A percentile compares a stretch with the other conserved stretches of the same genome.
phyloP scores from a whole-genome alignment of 78 protist species.

The Chrysochromulina tobinii region DNA sequence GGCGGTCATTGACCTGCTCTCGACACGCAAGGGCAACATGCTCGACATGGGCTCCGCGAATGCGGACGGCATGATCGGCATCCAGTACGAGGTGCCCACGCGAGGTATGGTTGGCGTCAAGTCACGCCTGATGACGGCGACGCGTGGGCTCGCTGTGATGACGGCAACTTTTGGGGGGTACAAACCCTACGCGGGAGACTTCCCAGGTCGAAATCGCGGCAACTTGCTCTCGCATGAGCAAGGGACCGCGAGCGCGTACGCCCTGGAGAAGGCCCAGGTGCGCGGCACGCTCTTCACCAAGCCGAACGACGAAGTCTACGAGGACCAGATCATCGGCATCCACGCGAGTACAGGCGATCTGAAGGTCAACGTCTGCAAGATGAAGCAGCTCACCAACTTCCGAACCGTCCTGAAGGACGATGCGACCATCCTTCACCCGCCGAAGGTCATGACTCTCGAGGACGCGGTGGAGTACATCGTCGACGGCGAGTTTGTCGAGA shows the following conservation, averaged over 20 bases:
- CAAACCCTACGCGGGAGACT: conserved; percentile 31
- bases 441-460: conserved; percentile 63
- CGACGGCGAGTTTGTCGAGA: conserved; percentile 75
- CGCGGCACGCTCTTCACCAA: conserved; percentile 71
- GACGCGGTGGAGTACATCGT: conserved; percentile 72
- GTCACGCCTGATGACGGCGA: not conserved
- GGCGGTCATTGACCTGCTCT: conserved; percentile 55
- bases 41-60: not conserved
- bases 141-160: conserved; percentile 79
- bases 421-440: conserved; percentile 51
- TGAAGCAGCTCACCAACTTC: conserved; percentile 80
- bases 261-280: conserved; percentile 54
- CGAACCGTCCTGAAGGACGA: conserved; percentile 73
- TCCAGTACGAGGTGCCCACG: conserved; percentile 69
- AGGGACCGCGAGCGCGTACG: conserved; percentile 60
- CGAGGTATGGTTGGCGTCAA: conserved; percentile 25
- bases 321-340: conserved; percentile 79
- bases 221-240: conserved; percentile 56
- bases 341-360: conserved; percentile 44
- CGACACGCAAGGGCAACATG: not conserved
- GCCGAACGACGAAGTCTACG: conserved; percentile 60
- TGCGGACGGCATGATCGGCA: conserved; percentile 40
- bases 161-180: conserved; percentile 65
- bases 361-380: conserved; percentile 69
- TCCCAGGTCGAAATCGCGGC: conserved; percentile 30